Conservation (phyloP, 163 green algal genomes). For the Chlorella variabilis region DNA sequence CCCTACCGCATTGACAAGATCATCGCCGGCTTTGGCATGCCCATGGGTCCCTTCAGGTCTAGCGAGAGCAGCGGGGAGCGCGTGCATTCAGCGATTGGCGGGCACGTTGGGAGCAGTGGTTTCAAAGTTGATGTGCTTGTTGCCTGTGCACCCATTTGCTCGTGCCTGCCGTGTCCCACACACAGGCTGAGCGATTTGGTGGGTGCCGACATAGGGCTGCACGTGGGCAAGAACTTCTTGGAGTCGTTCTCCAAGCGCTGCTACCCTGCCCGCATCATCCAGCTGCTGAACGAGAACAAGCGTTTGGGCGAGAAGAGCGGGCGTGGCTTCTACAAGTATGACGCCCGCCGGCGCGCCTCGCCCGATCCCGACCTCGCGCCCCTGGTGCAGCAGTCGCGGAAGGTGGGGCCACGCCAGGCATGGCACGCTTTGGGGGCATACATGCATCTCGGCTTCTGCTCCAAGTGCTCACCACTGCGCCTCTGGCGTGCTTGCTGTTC, state of each 20-base stretch:
- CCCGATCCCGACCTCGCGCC: slow-evolving; percentile 74
- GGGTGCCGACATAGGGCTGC: slow-evolving; percentile 88
- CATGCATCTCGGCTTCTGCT: too few relatives aligned
- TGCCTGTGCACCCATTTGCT: too few relatives aligned
- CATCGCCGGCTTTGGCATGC: slow-evolving; percentile 96
- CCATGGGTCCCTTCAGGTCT: slow-evolving; percentile 92
- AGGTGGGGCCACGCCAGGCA: background rate
- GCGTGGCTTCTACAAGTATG: slow-evolving; percentile 64
- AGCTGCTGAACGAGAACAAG: slow-evolving; percentile 83
- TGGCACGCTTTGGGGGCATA: background rate
- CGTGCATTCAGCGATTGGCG: too few relatives aligned
- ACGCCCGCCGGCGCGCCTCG: slow-evolving; percentile 50
- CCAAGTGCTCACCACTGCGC: too few relatives aligned
- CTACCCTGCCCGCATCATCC: slow-evolving; percentile 86
- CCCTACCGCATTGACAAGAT: slow-evolving; percentile 92
- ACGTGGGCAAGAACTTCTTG: slow-evolving; percentile 95
- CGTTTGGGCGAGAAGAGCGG: slow-evolving; percentile 93
- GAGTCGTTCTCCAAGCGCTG: slow-evolving; percentile 88
- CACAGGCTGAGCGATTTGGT: slow-evolving; percentile 87
- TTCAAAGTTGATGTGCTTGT: background rate
- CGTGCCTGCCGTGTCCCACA: background rate
- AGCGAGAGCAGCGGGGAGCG: too few relatives aligned
- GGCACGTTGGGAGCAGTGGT: too few relatives aligned
- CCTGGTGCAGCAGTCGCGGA: slow-evolving; percentile 63
- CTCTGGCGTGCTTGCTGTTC: too few relatives aligned